phyloP scores from a whole-genome alignment of 2,329 filamentous ascomycete species.

The Neofusicoccum cordaticola region DNA sequence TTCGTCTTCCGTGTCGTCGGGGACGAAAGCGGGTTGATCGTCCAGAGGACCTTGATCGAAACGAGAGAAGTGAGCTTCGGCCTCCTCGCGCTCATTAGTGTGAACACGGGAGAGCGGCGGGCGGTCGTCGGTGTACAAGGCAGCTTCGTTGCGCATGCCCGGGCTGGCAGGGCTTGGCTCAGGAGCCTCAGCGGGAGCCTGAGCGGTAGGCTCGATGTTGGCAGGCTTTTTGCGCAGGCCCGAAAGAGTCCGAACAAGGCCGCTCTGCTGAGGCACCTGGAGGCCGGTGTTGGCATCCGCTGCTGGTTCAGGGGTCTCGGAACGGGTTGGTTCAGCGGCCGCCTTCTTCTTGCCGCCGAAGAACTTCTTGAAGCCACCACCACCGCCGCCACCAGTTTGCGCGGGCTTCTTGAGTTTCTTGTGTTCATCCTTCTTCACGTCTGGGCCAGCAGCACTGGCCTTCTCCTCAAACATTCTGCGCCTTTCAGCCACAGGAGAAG shows the following conservation, averaged over 20 bases:
- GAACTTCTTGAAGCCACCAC: conserved; percentile 39
- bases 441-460: conserved; percentile 16
- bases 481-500: conserved; percentile 8
- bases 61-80: conserved; percentile 59
- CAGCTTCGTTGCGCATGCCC: conserved; percentile 13
- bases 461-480: conserved; percentile 15
- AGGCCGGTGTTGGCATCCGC: conserved; percentile 21
- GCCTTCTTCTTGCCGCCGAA: conserved; percentile 39
- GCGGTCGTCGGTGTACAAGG: conserved; percentile 8
- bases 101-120: conserved; percentile 27
- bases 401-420: conserved; percentile 36
- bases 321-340: background rate
- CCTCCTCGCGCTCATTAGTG: conserved; percentile 57
- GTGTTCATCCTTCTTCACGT: conserved; percentile 30
- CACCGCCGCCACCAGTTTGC: conserved; percentile 28
- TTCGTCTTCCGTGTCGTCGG: conserved; percentile 43
- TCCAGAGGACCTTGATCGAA: conserved; percentile 88
- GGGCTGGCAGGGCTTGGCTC: background rate
- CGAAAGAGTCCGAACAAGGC: conserved; percentile 4
- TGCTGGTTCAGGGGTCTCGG: conserved; percentile 7
- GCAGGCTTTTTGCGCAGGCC: conserved; percentile 3
- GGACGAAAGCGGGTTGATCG: conserved; percentile 82
- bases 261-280: conserved; percentile 3
- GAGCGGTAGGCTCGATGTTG: background rate
- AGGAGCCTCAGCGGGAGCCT: background rate